Base-by-base conservation (phyloP, 1,139 yeast genomes). In the Nadsonia starkeyi-henricii region DNA sequence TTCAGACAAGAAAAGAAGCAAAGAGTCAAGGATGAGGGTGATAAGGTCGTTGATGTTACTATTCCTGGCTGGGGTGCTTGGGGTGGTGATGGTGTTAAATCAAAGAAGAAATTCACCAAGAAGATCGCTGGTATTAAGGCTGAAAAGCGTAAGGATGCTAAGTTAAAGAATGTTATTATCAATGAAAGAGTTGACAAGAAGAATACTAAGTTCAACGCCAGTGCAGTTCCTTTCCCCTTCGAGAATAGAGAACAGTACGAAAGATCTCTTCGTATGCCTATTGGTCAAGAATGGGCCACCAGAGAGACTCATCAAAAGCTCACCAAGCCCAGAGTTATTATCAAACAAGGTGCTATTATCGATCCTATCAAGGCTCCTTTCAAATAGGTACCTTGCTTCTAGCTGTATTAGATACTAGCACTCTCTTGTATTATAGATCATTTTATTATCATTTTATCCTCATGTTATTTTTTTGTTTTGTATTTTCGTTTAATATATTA, bases 281-380 rank as follows among this genome's bases (percentile, higher is more conserved):
- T 91, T 53, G 98, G 98, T 33, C 95, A 85, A 66, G 96, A 91
- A 68, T 91, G 97, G 97, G 80, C 93, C 3, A 77, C 95, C 13
- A 78, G 88, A 60, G 84, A 79, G 49, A 79, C 95, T 1, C 94
- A 85, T 69, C 95, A 88, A 69, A 78, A 78, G 62, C 69, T 85
- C 57, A 85, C 93, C 52, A 88, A 85, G 78, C 98, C 98, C 45
- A 75, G 85, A 59, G 80, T 91, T 44, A 73, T 85, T 54, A 81
- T 85, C 51, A 88, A 88, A 65, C 88, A 85, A 57, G 96, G 97
- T 60, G 73, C 77, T 51, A 91, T 89, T 48, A 85, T 91, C 55
- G 95, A 88, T 64, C 98, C 98, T 33, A 68, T 91, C 58, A 84
- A 79, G 59, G 83, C 81, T 8, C 85, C 85, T 1, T 78, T 79